Evolutionary conservation across 2,329 filamentous ascomycete genomes (phyloP), one percentile per base, ranked within the genome.

Genomic region (Didymella exigua): DNA sequence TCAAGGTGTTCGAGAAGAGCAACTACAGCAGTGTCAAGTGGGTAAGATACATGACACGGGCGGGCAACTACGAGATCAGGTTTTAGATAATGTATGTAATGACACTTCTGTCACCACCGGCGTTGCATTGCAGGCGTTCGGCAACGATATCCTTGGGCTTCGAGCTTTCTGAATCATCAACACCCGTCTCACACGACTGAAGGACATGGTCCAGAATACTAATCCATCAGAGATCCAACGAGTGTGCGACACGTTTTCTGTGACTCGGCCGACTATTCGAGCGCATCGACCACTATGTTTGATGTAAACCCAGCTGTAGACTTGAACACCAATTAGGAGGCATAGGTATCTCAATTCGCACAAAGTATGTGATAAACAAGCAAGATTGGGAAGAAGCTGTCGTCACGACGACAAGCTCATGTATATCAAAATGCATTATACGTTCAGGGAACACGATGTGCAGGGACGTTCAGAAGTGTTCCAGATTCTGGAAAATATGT

Each of bases 21-120:
- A 98, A 98, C 77, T 99, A 99, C 75, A 96, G 90, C 60, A 96
- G 92, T 72, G 95, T 99, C 43, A 99, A 99, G 77, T 99, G 95
- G 95, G 95, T 99, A 67, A 83, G 95, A 67, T 99, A 99, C 77
- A 98, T 99, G 95, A 99, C 95, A 16, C 87, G 93, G 63, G 95
- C 93, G 14, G 95, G 95, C 24, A 97, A 92, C 76, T 99, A 99
- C 76, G 95, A 99, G 79, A 96, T 99, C 74, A 56, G 53, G 14
- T 56, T 56, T 41, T 56, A 51, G 43, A 23, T 36, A 43, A 21
- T 48, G 24, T 47, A 26, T 33, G 33, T 26, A 44, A 19, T 26
- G 24, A 41, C 34, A 26, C 10, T n/a, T 11, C 7, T 43, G 42
- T 36, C 31, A 37, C 21, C 24, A 43, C 36, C 36, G 48, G 54